Percentiles rank a stretch among this genome's conserved stretches.
These are phyloP conservation scores for Sonneratia caseolaris DNA, from an alignment of 345 rosid species.

Conservation along the genomic window DNA sequence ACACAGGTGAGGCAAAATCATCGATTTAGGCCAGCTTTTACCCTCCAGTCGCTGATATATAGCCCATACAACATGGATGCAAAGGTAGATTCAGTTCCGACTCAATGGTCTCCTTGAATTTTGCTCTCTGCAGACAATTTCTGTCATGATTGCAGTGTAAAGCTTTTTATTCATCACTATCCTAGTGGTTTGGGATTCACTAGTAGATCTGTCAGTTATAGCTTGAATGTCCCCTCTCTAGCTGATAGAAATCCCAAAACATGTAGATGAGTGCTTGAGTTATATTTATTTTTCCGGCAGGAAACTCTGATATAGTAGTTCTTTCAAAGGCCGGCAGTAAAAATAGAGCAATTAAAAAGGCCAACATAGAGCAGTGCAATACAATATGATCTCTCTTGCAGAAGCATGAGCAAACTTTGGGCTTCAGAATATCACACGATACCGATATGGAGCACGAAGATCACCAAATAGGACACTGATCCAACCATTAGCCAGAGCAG, in stretches of 20 bases:
- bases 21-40: too few relatives aligned
- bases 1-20: not conserved
- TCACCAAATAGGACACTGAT: not conserved
- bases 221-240: too few relatives aligned
- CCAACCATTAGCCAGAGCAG: not conserved
- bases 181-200: too few relatives aligned
- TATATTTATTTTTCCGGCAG: too few relatives aligned
- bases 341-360: not conserved
- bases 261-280: too few relatives aligned
- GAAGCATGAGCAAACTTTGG: not conserved
- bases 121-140: not conserved
- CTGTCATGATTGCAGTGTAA: not conserved
- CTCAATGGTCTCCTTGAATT: too few relatives aligned
- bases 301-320: too few relatives aligned
- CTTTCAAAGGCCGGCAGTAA: too few relatives aligned
- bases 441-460: not conserved
- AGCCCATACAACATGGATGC: too few relatives aligned
- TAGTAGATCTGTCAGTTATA: too few relatives aligned
- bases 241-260: too few relatives aligned
- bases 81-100: too few relatives aligned
- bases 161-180: not conserved
- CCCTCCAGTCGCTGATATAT: not conserved
- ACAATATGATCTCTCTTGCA: not conserved
- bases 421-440: not conserved
- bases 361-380: not conserved